A percentile compares a stretch with the other conserved stretches of the same genome.
Conservation (phyloP, 331 rosid genomes). For the Quercus phellos region DNA sequence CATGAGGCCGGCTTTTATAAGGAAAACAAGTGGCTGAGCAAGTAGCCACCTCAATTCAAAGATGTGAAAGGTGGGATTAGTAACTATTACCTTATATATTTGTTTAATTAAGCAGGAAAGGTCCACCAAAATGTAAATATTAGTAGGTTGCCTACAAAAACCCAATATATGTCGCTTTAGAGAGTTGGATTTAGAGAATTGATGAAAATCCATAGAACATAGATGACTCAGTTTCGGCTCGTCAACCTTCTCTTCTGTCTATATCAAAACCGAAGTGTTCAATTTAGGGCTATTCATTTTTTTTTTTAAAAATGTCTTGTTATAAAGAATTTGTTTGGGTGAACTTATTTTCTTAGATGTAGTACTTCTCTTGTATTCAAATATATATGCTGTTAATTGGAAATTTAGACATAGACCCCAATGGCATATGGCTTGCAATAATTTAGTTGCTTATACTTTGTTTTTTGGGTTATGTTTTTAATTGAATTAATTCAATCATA, state of each 20-base stretch:
- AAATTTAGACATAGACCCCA: too few relatives aligned
- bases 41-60: background rate
- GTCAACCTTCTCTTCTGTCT: too few relatives aligned
- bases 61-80: background rate
- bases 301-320: too few relatives aligned
- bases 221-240: too few relatives aligned
- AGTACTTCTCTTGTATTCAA: too few relatives aligned
- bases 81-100: background rate
- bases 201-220: too few relatives aligned
- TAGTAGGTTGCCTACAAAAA: conserved; percentile 1
- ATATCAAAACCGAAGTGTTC: too few relatives aligned
- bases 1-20: background rate
- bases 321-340: too few relatives aligned
- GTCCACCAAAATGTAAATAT: conserved; percentile 10
- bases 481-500: background rate
- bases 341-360: too few relatives aligned
- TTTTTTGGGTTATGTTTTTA: background rate
- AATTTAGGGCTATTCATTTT: too few relatives aligned
- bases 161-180: conserved; percentile 17
- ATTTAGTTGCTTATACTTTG: background rate
- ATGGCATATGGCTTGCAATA: background rate
- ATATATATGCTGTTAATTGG: too few relatives aligned
- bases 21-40: background rate
- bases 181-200: background rate
- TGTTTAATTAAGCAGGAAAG: background rate